Conservation (phyloP, 176 grass and related monocot species). For the Triticum monococcum region DNA sequence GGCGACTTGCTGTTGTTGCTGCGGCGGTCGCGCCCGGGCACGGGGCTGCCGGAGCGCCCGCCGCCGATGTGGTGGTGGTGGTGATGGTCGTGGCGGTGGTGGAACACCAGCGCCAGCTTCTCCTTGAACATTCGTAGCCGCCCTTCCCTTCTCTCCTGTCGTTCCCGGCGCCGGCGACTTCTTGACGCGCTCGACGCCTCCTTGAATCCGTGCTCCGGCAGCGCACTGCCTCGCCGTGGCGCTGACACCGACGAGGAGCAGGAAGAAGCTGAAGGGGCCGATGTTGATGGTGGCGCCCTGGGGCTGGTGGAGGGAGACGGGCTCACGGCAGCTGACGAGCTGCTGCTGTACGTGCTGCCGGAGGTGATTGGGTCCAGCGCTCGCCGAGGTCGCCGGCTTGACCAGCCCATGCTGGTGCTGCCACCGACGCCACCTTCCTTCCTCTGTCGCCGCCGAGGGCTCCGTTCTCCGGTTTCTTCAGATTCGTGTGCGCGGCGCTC, state of each 20-base stretch:
- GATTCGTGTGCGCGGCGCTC: background rate
- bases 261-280: background rate
- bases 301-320: conserved; percentile 2
- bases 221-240: background rate
- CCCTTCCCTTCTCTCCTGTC: conserved; percentile 19
- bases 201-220: background rate
- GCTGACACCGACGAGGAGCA: background rate
- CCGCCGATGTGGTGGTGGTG: conserved; percentile 38
- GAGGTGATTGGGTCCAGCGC: conserved; percentile 5
- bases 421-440: background rate
- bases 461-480: background rate
- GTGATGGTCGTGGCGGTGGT: conserved; percentile 62
- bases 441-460: background rate
- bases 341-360: conserved; percentile 5
- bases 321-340: background rate
- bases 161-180: background rate
- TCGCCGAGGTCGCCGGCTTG: background rate
- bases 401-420: background rate
- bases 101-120: conserved; percentile 55
- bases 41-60: background rate
- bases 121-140: conserved; percentile 46
- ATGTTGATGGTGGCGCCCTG: background rate
- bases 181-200: background rate
- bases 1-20: conserved; percentile 13
- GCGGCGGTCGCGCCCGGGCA: background rate